These are phyloP conservation scores for Nematodospora valgi DNA, from an alignment of 805 yeast species.

Conservation along the genomic window DNA sequence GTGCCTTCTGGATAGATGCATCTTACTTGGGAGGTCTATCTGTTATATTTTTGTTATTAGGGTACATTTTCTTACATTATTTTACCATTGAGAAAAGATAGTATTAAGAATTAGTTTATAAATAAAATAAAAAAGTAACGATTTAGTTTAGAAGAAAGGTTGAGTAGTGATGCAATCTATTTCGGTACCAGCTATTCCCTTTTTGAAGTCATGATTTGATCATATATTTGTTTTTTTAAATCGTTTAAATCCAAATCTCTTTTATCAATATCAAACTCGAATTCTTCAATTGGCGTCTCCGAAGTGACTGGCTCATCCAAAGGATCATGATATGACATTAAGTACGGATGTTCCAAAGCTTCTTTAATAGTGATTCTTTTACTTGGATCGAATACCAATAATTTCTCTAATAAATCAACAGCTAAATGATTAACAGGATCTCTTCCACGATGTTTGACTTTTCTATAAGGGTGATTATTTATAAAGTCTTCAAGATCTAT, in stretches of 20 bases:
- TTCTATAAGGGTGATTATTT: slow-evolving; percentile 19
- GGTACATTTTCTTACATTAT: slow-evolving; percentile 70
- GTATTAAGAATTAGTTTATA: not conserved
- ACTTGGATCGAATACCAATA: slow-evolving; percentile 85
- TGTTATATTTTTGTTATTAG: slow-evolving; percentile 55
- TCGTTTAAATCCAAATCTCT: slow-evolving; percentile 66
- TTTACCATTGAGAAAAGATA: slow-evolving; percentile 75
- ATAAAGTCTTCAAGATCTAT: slow-evolving; percentile 17
- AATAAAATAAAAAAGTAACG: not conserved
- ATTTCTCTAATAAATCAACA: slow-evolving; percentile 44
- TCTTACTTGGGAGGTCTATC: slow-evolving; percentile 57
- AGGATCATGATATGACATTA: slow-evolving; percentile 70
- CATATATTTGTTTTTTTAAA: slow-evolving; percentile 67
- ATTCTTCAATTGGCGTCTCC: slow-evolving; percentile 24
- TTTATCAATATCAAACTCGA: slow-evolving; percentile 48
- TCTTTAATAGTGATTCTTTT: slow-evolving; percentile 83
- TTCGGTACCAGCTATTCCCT: slow-evolving; percentile 2
- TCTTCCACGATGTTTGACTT: slow-evolving; percentile 12
- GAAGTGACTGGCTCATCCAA: slow-evolving; percentile 26
- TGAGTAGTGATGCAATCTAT: not conserved
- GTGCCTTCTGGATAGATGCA: slow-evolving; percentile 68
- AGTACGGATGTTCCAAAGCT: slow-evolving; percentile 85
- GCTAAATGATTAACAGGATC: slow-evolving; percentile 21
- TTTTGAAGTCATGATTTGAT: slow-evolving; percentile 57
- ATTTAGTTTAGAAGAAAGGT: not conserved